Evolutionary conservation across 2,329 filamentous ascomycete species (phyloP).

Genomic region (Neurospora sp.): DNA sequence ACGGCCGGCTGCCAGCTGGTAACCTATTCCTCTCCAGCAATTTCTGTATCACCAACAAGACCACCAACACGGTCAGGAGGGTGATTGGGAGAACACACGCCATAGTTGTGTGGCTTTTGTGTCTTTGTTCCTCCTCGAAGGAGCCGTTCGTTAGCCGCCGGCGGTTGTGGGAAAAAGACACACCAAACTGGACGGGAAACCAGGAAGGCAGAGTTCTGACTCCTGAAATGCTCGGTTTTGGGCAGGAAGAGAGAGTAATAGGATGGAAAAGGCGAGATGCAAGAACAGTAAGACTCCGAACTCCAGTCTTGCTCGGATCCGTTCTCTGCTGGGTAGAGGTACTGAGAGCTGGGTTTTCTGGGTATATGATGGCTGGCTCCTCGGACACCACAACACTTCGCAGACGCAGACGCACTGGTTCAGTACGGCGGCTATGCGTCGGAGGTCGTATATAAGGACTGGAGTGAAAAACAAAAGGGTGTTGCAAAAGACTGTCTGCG

Average conservation of each 20-base stretch:
- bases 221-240: background rate
- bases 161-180: background rate
- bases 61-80: conserved; percentile 3
- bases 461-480: background rate
- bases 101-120: background rate
- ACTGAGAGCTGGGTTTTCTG: background rate
- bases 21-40: conserved; percentile 15
- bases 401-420: background rate
- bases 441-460: background rate
- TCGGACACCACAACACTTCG: background rate
- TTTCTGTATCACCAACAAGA: conserved; percentile 7
- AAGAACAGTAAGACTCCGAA: background rate
- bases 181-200: background rate
- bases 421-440: background rate
- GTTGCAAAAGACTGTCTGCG: background rate
- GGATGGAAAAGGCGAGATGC: background rate
- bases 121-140: background rate
- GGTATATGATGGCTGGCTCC: background rate
- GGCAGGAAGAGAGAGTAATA: background rate
- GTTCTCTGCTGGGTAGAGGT: background rate
- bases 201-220: background rate
- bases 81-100: background rate
- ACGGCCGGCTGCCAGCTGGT: conserved; percentile 18
- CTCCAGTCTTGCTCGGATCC: background rate
- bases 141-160: background rate